phyloP scores from a whole-genome alignment of 2,329 filamentous ascomycete genomes.

The Trichoderma endophyticum region DNA sequence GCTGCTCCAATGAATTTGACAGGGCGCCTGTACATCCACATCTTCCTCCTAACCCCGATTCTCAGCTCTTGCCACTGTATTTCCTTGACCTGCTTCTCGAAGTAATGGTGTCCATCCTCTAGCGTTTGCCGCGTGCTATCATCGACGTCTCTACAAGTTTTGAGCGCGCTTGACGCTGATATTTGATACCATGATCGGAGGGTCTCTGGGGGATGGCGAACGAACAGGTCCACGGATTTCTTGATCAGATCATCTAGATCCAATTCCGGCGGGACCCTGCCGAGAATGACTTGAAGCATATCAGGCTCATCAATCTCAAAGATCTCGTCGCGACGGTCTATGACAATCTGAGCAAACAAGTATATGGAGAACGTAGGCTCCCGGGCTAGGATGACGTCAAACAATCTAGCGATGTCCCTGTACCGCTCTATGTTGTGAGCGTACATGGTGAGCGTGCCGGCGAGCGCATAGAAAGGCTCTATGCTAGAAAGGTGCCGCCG shows the following conservation, averaged over 20 bases:
- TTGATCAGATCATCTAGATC: slow-evolving; percentile 75
- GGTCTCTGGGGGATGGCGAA: slow-evolving; percentile 65
- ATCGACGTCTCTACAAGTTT: slow-evolving; percentile 64
- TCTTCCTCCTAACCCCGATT: slow-evolving; percentile 30
- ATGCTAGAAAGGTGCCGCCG: slow-evolving; percentile 71
- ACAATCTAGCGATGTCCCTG: slow-evolving; percentile 81
- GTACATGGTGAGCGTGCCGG: slow-evolving; percentile 93
- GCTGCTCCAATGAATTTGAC: slow-evolving; percentile 60
- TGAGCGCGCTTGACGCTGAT: slow-evolving; percentile 75
- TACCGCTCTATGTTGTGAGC: slow-evolving; percentile 94
- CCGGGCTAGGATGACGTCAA: slow-evolving; percentile 84
- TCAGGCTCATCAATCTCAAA: slow-evolving; percentile 89
- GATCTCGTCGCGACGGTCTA: slow-evolving; percentile 78
- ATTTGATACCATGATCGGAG: slow-evolving; percentile 71
- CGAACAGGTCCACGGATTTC: slow-evolving; percentile 61
- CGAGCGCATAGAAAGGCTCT: slow-evolving; percentile 87
- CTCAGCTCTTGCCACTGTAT: slow-evolving; percentile 61
- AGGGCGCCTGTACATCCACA: slow-evolving; percentile 66
- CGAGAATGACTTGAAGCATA: slow-evolving; percentile 85
- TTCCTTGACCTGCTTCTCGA: slow-evolving; percentile 68
- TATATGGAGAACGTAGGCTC: slow-evolving; percentile 90
- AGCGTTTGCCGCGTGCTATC: slow-evolving; percentile 54
- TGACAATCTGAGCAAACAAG: slow-evolving; percentile 83
- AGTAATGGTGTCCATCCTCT: slow-evolving; percentile 63
- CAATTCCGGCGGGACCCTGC: slow-evolving; percentile 78